Evolutionary conservation across 768 basidiomycete species (phyloP), one percentile per base, ranked within the genome.

Genomic region (Termitomyces sp.): DNA sequence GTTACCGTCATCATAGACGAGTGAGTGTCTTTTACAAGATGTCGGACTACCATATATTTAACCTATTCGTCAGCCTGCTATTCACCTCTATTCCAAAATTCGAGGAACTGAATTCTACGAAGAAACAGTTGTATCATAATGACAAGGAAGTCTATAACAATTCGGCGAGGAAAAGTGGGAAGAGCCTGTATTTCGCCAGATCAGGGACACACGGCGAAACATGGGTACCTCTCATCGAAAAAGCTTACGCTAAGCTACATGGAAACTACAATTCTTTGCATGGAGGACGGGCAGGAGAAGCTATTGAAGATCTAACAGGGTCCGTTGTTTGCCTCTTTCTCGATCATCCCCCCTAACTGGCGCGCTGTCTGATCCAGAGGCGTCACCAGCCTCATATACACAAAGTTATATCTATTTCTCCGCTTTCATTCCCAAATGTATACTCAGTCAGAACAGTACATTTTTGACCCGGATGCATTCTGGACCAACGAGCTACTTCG

Each of bases 301-400:
- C 79, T 2, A 75, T 83, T 16, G 84, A 85, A 68, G 83, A 84
- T 64, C 66, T 85, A 51, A 83, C 83, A 18, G 83, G 83, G 82
- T 83, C 61, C 7, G 70, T 52, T 12, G 30, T 22, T 43, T 49
- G 5, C 24, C 26, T 20, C 20, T 37, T 42, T 16, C 43, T 50
- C 18, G 9, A 14, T 26, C n/a, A n/a, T n/a, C n/a, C n/a, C n/a
- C n/a, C n/a, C n/a, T n/a, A n/a, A n/a, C n/a, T n/a, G n/a, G 22
- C 22, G 20, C 18, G 4, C 22, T 4, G 30, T 22, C 7, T 46
- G 13, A 36, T 14, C 26, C 53, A 70, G 69, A 46, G 70, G 64
- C n/a, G 64, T 72, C 13, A 71, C 63, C 3, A 67, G 64, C 34
- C 64, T 71, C 51, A 68, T 68, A 42, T 58, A 57, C 20, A 65